Evolutionary conservation across 495 filamentous ascomycete species (phyloP).

Genomic region (Trichocladium antarcticum): DNA sequence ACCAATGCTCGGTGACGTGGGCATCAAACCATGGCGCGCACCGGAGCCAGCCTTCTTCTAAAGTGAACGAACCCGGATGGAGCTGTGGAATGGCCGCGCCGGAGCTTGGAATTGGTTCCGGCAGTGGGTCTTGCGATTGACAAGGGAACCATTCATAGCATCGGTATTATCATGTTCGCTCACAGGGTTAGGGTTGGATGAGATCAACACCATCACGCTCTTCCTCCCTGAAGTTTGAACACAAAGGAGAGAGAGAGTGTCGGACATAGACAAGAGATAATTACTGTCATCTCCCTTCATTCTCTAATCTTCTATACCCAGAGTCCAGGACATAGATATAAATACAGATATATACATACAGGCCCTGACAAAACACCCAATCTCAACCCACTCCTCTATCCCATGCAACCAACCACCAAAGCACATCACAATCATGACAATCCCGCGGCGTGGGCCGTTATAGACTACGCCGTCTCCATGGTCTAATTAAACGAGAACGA

Average conservation of each 20-base stretch:
- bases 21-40: neutral
- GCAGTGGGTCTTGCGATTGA: too few relatives aligned
- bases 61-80: neutral
- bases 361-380: too few relatives aligned
- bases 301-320: neutral
- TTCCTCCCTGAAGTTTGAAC: too few relatives aligned
- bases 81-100: neutral
- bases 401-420: neutral
- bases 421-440: constrained; percentile 9
- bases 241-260: too few relatives aligned
- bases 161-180: too few relatives aligned
- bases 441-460: constrained; percentile 5
- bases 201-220: too few relatives aligned
- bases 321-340: neutral
- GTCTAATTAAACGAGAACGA: constrained; percentile 4
- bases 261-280: too few relatives aligned
- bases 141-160: too few relatives aligned
- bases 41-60: neutral
- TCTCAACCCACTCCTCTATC: neutral
- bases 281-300: too few relatives aligned
- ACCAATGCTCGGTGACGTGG: neutral
- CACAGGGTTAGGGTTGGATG: too few relatives aligned
- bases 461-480: constrained; percentile 11
- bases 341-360: neutral
- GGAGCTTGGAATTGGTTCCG: too few relatives aligned